Conservation (phyloP, 2,329 filamentous ascomycete species). For the Cryphonectria nitschkei region DNA sequence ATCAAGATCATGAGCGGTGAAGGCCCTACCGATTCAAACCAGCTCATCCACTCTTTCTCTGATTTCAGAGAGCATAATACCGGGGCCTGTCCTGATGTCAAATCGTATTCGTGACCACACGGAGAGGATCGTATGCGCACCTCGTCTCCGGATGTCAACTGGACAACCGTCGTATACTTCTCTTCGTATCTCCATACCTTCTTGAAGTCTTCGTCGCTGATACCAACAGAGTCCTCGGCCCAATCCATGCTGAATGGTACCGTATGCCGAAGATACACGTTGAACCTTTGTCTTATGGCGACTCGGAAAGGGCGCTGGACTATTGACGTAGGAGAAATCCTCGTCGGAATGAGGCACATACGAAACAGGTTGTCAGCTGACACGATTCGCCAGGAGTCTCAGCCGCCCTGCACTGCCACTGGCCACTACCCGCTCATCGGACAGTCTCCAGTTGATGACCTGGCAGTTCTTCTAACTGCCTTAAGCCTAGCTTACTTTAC, state of each 20-base stretch:
- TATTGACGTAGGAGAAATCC: neutral
- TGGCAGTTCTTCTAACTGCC: no score
- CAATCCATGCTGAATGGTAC: constrained; percentile 8
- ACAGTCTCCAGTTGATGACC: no score
- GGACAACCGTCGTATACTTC: neutral
- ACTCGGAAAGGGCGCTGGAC: neutral
- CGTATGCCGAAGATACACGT: neutral
- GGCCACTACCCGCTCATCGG: no score
- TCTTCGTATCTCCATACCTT: constrained; percentile 12
- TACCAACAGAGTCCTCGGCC: neutral
- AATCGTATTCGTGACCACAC: neutral
- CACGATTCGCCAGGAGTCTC: no score
- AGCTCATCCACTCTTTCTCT: constrained; percentile 20
- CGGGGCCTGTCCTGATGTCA: neutral
- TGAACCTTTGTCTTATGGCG: neutral
- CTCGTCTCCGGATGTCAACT: neutral
- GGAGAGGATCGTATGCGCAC: neutral
- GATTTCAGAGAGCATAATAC: constrained; percentile 11
- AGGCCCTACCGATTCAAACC: constrained; percentile 16
- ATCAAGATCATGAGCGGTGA: neutral
- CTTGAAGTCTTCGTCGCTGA: constrained; percentile 6
- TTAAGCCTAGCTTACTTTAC: no score
- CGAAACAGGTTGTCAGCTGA: neutral
- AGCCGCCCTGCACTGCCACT: no score
- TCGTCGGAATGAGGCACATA: neutral